phyloP scores from a whole-genome alignment of 805 yeast genomes.

The Tetrapisispora fleetii region DNA sequence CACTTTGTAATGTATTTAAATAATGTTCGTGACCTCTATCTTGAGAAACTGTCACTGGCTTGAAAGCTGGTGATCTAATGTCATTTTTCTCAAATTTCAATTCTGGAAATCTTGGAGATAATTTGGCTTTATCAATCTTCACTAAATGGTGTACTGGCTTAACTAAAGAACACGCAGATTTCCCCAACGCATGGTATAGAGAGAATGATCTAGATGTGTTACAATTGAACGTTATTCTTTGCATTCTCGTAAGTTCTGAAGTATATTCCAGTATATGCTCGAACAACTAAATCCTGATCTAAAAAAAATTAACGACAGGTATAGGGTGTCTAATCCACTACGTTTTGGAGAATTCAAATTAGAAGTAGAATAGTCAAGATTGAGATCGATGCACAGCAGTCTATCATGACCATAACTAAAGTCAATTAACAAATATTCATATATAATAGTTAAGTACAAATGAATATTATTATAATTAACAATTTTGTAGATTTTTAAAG shows the following conservation, averaged over 20 bases:
- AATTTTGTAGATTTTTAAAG: too few species aligned
- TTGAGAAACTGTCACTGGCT: constrained; percentile 63
- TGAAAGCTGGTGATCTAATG: constrained; percentile 67
- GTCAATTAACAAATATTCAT: too few species aligned
- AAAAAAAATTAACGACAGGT: too few species aligned
- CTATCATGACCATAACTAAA: too few species aligned
- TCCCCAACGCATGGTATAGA: constrained; percentile 30
- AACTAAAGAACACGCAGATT: constrained; percentile 60
- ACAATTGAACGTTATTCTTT: not conserved
- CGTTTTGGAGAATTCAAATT: too few species aligned
- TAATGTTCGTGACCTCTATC: constrained; percentile 77
- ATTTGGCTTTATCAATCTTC: constrained; percentile 57
- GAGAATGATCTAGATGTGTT: constrained; percentile 14
- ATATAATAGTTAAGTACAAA: too few species aligned
- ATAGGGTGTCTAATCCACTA: too few species aligned
- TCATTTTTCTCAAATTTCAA: constrained; percentile 60
- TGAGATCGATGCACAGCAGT: too few species aligned
- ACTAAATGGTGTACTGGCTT: constrained; percentile 90
- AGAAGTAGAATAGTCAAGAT: too few species aligned
- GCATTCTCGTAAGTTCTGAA: not conserved
- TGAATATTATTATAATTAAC: too few species aligned
- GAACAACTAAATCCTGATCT: too few species aligned
- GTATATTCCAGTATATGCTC: too few species aligned
- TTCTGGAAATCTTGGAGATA: constrained; percentile 67
- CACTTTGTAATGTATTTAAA: constrained; percentile 61